Evolutionary conservation across 495 filamentous ascomycete genomes (phyloP).

Genomic region (Xylaria scruposa): DNA sequence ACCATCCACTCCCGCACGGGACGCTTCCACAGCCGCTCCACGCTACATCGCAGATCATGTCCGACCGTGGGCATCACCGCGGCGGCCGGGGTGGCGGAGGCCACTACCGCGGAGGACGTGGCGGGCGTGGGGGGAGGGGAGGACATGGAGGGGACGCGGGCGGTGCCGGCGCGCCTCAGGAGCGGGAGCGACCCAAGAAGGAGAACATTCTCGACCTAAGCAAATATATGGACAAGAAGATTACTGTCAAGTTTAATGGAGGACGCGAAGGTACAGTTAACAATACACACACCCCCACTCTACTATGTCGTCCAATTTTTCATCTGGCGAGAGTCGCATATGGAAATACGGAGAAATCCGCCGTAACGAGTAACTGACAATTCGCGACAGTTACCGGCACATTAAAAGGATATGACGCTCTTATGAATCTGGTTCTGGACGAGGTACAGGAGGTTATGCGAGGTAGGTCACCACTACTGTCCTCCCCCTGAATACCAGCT

Average conservation of each 20-base stretch:
- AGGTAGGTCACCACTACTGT: constrained; percentile 59
- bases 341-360: background rate
- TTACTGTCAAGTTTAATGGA: constrained; percentile 95
- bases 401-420: constrained; percentile 92
- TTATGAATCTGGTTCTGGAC: constrained; percentile 97
- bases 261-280: constrained; percentile 79
- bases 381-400: constrained; percentile 73
- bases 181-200: constrained; percentile 86
- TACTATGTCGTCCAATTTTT: background rate
- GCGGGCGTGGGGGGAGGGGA: constrained; percentile 56
- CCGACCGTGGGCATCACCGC: constrained; percentile 68
- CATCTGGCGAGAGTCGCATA: background rate
- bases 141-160: constrained; percentile 42
- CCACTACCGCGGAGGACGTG: constrained; percentile 52
- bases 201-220: constrained; percentile 95
- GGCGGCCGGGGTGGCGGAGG: constrained; percentile 51
- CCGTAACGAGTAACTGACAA: background rate
- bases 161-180: constrained; percentile 46
- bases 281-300: background rate
- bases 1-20: constrained; percentile 24
- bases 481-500: background rate
- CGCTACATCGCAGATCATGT: constrained; percentile 53
- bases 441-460: constrained; percentile 88
- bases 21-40: constrained; percentile 28
- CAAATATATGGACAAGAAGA: constrained; percentile 96